Base-by-base conservation (phyloP, 257 asterid genomes). In the Paulownia fortunei region DNA sequence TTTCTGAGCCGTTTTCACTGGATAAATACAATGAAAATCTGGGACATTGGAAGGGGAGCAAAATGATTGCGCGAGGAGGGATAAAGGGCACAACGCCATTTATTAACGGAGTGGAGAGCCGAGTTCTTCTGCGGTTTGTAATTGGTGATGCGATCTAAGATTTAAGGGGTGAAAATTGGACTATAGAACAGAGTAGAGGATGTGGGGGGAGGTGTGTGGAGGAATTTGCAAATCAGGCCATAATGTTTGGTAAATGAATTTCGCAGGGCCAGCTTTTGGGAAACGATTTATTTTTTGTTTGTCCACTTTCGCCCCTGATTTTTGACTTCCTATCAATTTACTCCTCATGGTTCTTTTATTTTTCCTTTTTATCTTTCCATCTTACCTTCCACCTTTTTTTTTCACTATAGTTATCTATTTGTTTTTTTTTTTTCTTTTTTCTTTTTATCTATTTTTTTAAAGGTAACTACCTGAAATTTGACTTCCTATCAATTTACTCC, bases 41-140 rank as follows among this genome's bases (percentile, higher is more conserved):
- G 76, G 69, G 41, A 61, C 10, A 4, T 42, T 21, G 7, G 55
- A 61, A 2, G 66, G 74, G 32, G 78, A 37, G 16, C 76, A 18
- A 34, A 71, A 39, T 41, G 87, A 72, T 19, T 56, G 82, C 52
- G 64, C 36, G 44, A 81, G 79, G 65, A 78, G 74, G 12, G 74
- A 68, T 39, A 73, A 24, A 78, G 71, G 15, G 63, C 68, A 86
- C 39, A 69, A 41, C 78, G 82, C 83, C 92, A 88, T 88, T 18
- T 80, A 41, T 54, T 5, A 42, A 46, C 23, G 36, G 67, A 51
- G 66, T 1, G 54, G 73, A 39, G 49, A 12, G 30, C 11, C 71
- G 76, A 69, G 70, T 63, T 70, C 41, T 58, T 36, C 37, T 71
- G 72, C 68, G 23, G 39, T 26, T 1, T 71, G 78, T 23, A 75